A percentile compares a stretch with the other conserved stretches of the same genome.
Evolutionary conservation across 352 stramenopile genomes (phyloP).

Genomic region (Pythium phragmiticola): DNA sequence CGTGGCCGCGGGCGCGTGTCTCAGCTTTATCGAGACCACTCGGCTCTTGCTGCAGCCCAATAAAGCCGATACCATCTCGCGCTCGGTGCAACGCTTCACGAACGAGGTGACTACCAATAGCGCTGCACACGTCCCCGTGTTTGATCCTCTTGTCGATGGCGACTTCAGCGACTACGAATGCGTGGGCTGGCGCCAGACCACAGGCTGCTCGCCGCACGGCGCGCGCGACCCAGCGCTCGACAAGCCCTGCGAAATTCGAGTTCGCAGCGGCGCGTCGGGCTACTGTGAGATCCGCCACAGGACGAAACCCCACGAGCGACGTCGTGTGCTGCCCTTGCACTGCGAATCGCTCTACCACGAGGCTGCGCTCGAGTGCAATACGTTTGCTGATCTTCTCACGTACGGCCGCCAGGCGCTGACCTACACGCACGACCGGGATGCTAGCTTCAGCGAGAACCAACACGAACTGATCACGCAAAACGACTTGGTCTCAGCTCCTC

Average conservation of each 20-base stretch:
- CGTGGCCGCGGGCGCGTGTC: neutral
- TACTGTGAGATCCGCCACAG: slow-evolving; percentile 27
- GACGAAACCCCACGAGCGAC: neutral
- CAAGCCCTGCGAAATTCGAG: neutral
- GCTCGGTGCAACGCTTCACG: slow-evolving; percentile 28
- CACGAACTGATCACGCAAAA: neutral
- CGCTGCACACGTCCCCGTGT: neutral
- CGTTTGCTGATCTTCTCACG: slow-evolving; percentile 14
- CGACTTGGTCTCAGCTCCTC: neutral
- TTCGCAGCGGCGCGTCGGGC: slow-evolving; percentile 11
- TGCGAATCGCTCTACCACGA: slow-evolving; percentile 11
- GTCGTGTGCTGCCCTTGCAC: slow-evolving; percentile 20
- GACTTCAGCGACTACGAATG: slow-evolving; percentile 15
- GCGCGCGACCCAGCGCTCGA: slow-evolving; percentile 2
- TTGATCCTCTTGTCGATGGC: slow-evolving; percentile 1
- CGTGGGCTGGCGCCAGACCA: slow-evolving; percentile 23
- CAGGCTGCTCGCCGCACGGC: slow-evolving; percentile 15
- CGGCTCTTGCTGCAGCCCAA: neutral
- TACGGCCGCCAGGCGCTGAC: slow-evolving; percentile 20
- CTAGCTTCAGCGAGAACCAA: slow-evolving; percentile 8
- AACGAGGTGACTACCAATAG: neutral
- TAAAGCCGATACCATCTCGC: neutral
- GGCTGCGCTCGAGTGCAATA: slow-evolving; percentile 4
- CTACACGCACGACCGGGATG: slow-evolving; percentile 14
- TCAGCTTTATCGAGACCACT: neutral